A percentile compares a stretch with the other conserved stretches of the same genome.
Evolutionary conservation across 1,139 yeast species (phyloP).

Genomic region (Arxiozyma telluris): DNA sequence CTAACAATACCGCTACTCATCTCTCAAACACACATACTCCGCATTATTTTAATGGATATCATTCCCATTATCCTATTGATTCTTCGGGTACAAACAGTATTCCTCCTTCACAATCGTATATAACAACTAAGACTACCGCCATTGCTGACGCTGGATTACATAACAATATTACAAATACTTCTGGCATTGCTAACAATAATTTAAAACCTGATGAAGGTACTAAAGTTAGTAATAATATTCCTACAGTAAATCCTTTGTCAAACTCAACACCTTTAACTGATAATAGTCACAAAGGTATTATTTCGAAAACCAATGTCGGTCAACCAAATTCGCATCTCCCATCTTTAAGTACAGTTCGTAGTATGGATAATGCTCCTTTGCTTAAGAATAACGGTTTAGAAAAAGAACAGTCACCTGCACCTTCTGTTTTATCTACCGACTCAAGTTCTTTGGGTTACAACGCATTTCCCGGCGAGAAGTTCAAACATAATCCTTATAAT

Average conservation of each 20-base stretch:
- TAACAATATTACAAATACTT: neutral
- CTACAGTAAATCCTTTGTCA: neutral
- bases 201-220: neutral
- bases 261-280: neutral
- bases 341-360: neutral
- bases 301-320: neutral
- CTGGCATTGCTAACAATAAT: neutral
- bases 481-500: neutral
- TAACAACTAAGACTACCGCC: neutral
- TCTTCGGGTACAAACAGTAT: neutral
- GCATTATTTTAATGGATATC: neutral
- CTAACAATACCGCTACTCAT: neutral
- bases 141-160: neutral
- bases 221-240: neutral
- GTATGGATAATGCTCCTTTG: no score
- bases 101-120: neutral
- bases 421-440: no score
- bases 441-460: neutral
- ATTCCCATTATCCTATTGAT: neutral
- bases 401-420: no score
- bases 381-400: no score
- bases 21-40: neutral
- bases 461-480: neutral
- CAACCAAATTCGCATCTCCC: neutral
- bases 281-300: neutral